Evolutionary conservation across 352 stramenopile species (phyloP).

Genomic region (Globisporangium alternatum): DNA sequence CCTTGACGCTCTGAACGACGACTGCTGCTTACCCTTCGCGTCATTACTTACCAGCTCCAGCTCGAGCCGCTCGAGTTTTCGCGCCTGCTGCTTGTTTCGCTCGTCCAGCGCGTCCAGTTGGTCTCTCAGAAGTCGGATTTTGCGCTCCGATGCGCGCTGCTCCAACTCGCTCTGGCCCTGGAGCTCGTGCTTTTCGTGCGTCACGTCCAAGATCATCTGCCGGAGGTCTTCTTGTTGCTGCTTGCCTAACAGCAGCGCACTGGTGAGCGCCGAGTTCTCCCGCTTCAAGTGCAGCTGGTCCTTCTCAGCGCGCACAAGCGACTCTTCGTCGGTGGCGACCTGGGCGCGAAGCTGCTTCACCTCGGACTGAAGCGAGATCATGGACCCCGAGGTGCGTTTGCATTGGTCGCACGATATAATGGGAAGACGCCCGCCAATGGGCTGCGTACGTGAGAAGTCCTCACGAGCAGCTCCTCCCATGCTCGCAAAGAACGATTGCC

Average conservation of each 20-base stretch:
- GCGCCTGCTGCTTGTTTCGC: slow-evolving; percentile 14
- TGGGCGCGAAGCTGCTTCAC: slow-evolving; percentile 45
- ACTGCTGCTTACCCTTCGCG: neutral
- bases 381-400: slow-evolving; percentile 25
- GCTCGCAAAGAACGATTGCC: slow-evolving; percentile 21
- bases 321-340: slow-evolving; percentile 35
- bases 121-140: slow-evolving; percentile 28
- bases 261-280: slow-evolving; percentile 45
- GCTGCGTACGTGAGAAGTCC: slow-evolving; percentile 33
- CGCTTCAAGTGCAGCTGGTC: slow-evolving; percentile 34
- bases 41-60: slow-evolving; percentile 10
- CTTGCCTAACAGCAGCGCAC: slow-evolving; percentile 38
- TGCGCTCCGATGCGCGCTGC: slow-evolving; percentile 28
- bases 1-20: neutral
- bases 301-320: slow-evolving; percentile 43
- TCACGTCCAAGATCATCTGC: slow-evolving; percentile 39
- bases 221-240: slow-evolving; percentile 57
- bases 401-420: slow-evolving; percentile 37
- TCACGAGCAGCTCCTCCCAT: slow-evolving; percentile 13
- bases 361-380: slow-evolving; percentile 49
- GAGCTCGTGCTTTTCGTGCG: slow-evolving; percentile 49
- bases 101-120: slow-evolving; percentile 34
- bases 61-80: slow-evolving; percentile 16
- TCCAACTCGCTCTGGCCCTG: slow-evolving; percentile 39
- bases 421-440: slow-evolving; percentile 2